Base-by-base conservation (phyloP, 768 basidiomycete species). In the Naganishia kalamii region DNA sequence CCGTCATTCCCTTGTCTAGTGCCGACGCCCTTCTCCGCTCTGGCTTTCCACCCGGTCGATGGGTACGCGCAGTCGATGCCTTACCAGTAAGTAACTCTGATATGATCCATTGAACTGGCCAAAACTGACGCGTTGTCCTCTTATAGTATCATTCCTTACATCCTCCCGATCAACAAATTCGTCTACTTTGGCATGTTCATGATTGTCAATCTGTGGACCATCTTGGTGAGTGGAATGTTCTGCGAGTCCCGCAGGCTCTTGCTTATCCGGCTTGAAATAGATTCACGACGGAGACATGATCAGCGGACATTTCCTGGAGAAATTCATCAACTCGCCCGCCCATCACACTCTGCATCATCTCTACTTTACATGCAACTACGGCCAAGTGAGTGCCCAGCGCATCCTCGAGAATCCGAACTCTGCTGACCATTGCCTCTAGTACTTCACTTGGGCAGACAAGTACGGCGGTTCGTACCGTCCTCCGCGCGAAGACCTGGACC, bases 221-320 rank as follows among this genome's bases (percentile, higher is more conserved):
- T 98, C 77, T 83, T 96, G 66, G 90, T 90, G 32, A 21, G 11
- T 30, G 37, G 27, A 17, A 29, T 40, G 29, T 23, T 29, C 29
- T 60, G 32, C 35, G 54, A 12, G 35, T 8, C 37, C 37, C 37
- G 37, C 37, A 40, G 5, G 12, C 8, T 7, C 40, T 37, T 23
- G 35, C 40, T 41, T 11, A 12, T 27, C 8, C 43, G 7, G 19
- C 43, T 44, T n/a, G 19, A 62, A 21, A 29, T 74, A 92, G 90
- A 99, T 99, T 70, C 94, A 99, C 75, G 96, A 99, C 79, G 93
- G 91, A 3, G 96, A 98, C 81, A 98, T 99, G 94, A 86, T 98
- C 73, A 90, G 90, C 30, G 93, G 88, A 3, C 88, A 90, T 75
- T 81, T 86, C 4, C 83, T 96, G 4, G 94, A 97, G 80, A 86